Evolutionary conservation across 2,329 filamentous ascomycete genomes (phyloP).

Genomic region (Penicillium psychrosexuale): DNA sequence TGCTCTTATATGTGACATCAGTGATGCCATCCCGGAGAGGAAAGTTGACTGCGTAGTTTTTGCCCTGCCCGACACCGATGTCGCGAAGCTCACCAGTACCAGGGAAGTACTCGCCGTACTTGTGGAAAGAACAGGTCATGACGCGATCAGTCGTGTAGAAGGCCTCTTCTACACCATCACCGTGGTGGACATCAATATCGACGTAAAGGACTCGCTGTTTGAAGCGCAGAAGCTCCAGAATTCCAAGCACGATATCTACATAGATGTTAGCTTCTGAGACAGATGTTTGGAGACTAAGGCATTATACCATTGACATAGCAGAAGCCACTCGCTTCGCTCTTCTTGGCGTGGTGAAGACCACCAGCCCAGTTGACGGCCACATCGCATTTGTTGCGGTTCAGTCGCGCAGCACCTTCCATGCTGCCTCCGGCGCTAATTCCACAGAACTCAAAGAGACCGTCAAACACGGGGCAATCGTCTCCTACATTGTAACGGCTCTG

Average conservation of each 20-base stretch:
- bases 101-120: slow-evolving; percentile 70
- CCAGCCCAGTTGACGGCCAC: slow-evolving; percentile 83
- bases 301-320: slow-evolving; percentile 83
- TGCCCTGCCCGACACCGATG: slow-evolving; percentile 64
- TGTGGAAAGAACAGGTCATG: slow-evolving; percentile 70
- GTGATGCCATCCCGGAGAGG: slow-evolving; percentile 67
- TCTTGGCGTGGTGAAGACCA: slow-evolving; percentile 94
- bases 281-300: not conserved
- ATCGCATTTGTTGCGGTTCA: slow-evolving; percentile 67
- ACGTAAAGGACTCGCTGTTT: slow-evolving; percentile 65
- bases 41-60: slow-evolving; percentile 68
- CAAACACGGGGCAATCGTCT: slow-evolving; percentile 63
- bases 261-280: slow-evolving; percentile 14
- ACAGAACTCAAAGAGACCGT: slow-evolving; percentile 68
- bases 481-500: slow-evolving; percentile 75
- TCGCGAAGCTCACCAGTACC: slow-evolving; percentile 67
- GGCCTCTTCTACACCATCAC: slow-evolving; percentile 67
- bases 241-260: slow-evolving; percentile 63
- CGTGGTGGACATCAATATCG: slow-evolving; percentile 66
- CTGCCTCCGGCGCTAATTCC: slow-evolving; percentile 67
- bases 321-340: slow-evolving; percentile 89
- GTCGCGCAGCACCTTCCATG: slow-evolving; percentile 67
- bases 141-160: slow-evolving; percentile 70
- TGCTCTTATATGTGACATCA: slow-evolving; percentile 63
- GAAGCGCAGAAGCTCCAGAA: slow-evolving; percentile 62